phyloP scores from a whole-genome alignment of 345 rosid species.

The Pugionium cornutum region DNA sequence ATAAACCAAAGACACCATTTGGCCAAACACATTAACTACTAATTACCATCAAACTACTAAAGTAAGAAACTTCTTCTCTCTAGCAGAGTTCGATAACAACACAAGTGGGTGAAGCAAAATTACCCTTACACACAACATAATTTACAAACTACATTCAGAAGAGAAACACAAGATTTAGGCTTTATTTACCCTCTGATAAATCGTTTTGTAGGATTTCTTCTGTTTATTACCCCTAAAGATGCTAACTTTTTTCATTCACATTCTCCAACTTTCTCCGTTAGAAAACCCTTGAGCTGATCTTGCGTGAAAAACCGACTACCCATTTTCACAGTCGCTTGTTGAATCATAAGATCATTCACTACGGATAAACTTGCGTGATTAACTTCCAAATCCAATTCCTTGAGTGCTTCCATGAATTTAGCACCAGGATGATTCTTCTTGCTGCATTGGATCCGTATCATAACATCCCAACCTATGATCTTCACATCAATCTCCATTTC shows the following conservation, averaged over 20 bases:
- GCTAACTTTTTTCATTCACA: slow-evolving; percentile 18
- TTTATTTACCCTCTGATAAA: no score
- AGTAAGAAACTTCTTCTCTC: slow-evolving; percentile 17
- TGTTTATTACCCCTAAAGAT: slow-evolving; percentile 6
- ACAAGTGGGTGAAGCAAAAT: slow-evolving; percentile 26
- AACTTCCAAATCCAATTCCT: slow-evolving; percentile 84
- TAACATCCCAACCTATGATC: slow-evolving; percentile 82
- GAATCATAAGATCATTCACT: slow-evolving; percentile 91
- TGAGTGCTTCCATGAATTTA: slow-evolving; percentile 77
- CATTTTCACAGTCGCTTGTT: slow-evolving; percentile 95
- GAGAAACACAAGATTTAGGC: background rate
- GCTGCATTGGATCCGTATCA: slow-evolving; percentile 72
- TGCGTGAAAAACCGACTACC: slow-evolving; percentile 69
- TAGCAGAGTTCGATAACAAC: slow-evolving; percentile 11
- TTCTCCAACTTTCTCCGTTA: slow-evolving; percentile 65
- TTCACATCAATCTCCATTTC: slow-evolving; percentile 89
- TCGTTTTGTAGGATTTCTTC: background rate
- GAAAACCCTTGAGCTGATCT: slow-evolving; percentile 70
- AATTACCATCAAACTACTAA: slow-evolving; percentile 12
- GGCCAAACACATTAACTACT: slow-evolving; percentile 15
- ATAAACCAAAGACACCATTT: slow-evolving; percentile 26
- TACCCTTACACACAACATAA: slow-evolving; percentile 28
- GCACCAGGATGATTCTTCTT: slow-evolving; percentile 93
- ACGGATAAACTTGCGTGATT: slow-evolving; percentile 84
- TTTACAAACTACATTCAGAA: slow-evolving; percentile 19